phyloP scores from a whole-genome alignment of 1,284 basidiomycete species.

The Rhodofomes roseus region DNA sequence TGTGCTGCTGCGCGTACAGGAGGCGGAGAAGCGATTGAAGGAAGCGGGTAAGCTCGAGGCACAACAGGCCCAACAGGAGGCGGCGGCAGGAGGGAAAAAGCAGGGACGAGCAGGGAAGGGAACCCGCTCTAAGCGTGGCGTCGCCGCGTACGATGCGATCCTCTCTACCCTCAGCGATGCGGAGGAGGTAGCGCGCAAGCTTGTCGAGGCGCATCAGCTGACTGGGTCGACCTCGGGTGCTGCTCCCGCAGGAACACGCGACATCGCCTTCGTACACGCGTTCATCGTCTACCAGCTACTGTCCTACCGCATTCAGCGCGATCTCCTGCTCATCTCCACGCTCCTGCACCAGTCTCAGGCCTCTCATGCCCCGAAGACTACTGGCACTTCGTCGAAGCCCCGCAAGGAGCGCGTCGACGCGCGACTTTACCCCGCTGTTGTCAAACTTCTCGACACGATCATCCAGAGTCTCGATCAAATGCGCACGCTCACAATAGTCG shows the following conservation, averaged over 20 bases:
- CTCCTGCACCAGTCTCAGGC: conserved; percentile 44
- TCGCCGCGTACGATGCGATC: conserved; percentile 82
- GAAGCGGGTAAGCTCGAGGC: conserved; percentile 27
- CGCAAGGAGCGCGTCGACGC: conserved; percentile 55
- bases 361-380: conserved; percentile 25
- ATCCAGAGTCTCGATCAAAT: conserved; percentile 83
- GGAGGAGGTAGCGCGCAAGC: conserved; percentile 75
- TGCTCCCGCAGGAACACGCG: conserved; percentile 46
- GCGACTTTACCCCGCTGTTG: conserved; percentile 75
- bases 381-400: conserved; percentile 28
- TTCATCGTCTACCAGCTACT: conserved; percentile 87
- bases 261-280: conserved; percentile 80
- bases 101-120: conserved; percentile 38
- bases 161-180: conserved; percentile 84
- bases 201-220: conserved; percentile 79
- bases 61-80: conserved; percentile 21
- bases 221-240: conserved; percentile 23
- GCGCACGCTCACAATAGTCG: conserved; percentile 78
- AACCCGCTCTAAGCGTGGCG: conserved; percentile 59
- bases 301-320: conserved; percentile 82
- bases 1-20: conserved; percentile 80
- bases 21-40: conserved; percentile 60
- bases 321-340: conserved; percentile 76
- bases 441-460: conserved; percentile 85
- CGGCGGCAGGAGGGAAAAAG: conserved; percentile 25